These are phyloP conservation scores for Rhynchospora pubera DNA, from an alignment of 176 grass and related monocot genomes.

Conservation along the genomic window DNA sequence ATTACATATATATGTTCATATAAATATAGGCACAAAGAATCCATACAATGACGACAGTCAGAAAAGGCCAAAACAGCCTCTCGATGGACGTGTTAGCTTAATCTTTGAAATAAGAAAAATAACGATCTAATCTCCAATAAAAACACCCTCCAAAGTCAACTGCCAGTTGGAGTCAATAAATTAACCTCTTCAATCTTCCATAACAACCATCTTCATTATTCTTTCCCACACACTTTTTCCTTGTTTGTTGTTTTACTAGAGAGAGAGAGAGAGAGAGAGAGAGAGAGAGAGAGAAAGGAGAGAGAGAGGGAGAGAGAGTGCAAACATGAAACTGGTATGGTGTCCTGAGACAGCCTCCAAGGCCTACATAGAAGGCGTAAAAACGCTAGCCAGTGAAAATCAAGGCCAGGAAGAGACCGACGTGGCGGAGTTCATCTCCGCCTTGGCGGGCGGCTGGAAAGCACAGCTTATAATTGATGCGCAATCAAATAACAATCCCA, in stretches of 20 bases:
- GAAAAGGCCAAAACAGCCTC: neutral
- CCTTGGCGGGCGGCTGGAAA: constrained; percentile 66
- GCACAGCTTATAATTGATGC: constrained; percentile 67
- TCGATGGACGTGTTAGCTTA: constrained; percentile 16
- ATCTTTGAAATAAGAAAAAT: neutral
- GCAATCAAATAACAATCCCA: neutral
- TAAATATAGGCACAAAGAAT: neutral
- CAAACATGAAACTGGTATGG: constrained; percentile 14
- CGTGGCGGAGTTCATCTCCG: constrained; percentile 51
- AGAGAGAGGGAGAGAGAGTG: neutral
- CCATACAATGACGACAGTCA: neutral
- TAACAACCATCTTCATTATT: neutral
- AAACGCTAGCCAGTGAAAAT: neutral
- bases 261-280: no score
- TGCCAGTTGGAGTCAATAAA: constrained; percentile 19
- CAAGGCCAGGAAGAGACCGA: constrained; percentile 3
- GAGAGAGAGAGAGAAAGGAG: no score
- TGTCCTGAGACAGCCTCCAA: constrained; percentile 26
- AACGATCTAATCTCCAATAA: neutral
- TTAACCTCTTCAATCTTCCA: neutral
- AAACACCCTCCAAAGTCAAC: constrained; percentile 1
- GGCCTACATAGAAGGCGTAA: constrained; percentile 18
- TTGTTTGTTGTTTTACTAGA: neutral
- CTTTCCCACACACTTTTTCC: neutral
- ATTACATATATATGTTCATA: neutral